Base-by-base conservation (phyloP, 1,284 basidiomycete species). In the Bondarzewia mesenterica region DNA sequence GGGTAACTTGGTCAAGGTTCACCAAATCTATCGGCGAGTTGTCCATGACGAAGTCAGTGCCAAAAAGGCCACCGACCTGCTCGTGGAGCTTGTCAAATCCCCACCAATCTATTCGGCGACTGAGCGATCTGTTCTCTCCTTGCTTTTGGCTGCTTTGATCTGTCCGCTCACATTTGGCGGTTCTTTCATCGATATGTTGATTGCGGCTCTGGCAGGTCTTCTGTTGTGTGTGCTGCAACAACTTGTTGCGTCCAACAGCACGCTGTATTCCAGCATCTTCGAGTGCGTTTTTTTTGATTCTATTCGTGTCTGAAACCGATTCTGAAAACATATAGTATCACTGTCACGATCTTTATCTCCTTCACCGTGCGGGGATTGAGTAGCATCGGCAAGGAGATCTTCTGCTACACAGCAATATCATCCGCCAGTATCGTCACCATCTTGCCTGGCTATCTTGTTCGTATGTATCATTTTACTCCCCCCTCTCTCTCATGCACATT, bases 401-500 rank as follows among this genome's bases (percentile, higher is more conserved):
- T 93, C 65, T 93, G 90, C 62, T 93, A 93, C 59, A 83, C 88
- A 16, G 85, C 90, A 3, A 89, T 93, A 48, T 90, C 87, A 1
- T 90, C 89, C 1, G 73, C 88, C 32, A 81, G 81, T 20, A 89
- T 93, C 50, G 83, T 92, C 43, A 78, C 84, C 23, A 88, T 92
- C 52, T 72, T 92, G 43, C 88, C 89, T 7, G 89, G 89, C 8
- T 90, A 87, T 63, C 74, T 90, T 42, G 90, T 90, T 53, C 63
- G 89, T 89, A 60, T 59, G 85, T 70, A 29, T 44, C 45, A 22
- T 16, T 21, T 40, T 37, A 48, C 46, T 20, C 36, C 32, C 29
- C 3, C 36, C 32, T 25, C 45, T 42, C 56, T 18, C 43, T 55
- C 43, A 2, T 43, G 46, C 39, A 40, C 54, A 29, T 53, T 59